These are phyloP conservation scores for Yamadazyma spencermartinsiae DNA, from an alignment of 1,139 yeast species.

Conservation along the genomic window DNA sequence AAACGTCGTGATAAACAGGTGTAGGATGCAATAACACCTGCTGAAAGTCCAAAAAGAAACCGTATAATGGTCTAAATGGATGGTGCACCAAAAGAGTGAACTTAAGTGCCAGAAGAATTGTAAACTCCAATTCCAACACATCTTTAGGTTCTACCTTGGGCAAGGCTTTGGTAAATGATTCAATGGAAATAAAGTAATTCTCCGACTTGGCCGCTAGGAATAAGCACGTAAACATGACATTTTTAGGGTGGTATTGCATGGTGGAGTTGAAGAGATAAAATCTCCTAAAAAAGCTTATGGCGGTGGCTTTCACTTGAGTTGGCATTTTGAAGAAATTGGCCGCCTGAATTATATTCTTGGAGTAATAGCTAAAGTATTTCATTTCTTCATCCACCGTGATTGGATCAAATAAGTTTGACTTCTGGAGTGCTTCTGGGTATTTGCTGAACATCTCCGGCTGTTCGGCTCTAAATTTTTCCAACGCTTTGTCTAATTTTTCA, in stretches of 20 bases:
- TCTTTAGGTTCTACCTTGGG: slow-evolving; percentile 66
- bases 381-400: slow-evolving; percentile 70
- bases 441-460: slow-evolving; percentile 28
- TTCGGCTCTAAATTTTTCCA: slow-evolving; percentile 28
- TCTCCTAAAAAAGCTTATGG: slow-evolving; percentile 76
- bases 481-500: slow-evolving; percentile 31
- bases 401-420: slow-evolving; percentile 36
- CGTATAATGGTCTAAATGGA: slow-evolving; percentile 84
- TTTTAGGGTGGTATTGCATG: slow-evolving; percentile 86
- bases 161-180: slow-evolving; percentile 71
- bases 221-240: slow-evolving; percentile 78
- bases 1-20: slow-evolving; percentile 34
- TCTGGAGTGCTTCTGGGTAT: slow-evolving; percentile 34
- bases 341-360: slow-evolving; percentile 65
- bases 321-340: slow-evolving; percentile 47
- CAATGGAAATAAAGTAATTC: slow-evolving; percentile 83
- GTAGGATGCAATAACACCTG: slow-evolving; percentile 48
- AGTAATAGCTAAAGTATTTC: slow-evolving; percentile 64
- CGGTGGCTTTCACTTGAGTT: slow-evolving; percentile 68
- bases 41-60: slow-evolving; percentile 88
- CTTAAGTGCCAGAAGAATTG: slow-evolving; percentile 66
- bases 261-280: slow-evolving; percentile 79
- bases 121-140: slow-evolving; percentile 76
- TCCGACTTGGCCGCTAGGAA: slow-evolving; percentile 93
- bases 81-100: slow-evolving; percentile 87